Evolutionary conservation across 2,329 filamentous ascomycete species (phyloP), one percentile per base, ranked within the genome.

Genomic region (Trichoderma breve): DNA sequence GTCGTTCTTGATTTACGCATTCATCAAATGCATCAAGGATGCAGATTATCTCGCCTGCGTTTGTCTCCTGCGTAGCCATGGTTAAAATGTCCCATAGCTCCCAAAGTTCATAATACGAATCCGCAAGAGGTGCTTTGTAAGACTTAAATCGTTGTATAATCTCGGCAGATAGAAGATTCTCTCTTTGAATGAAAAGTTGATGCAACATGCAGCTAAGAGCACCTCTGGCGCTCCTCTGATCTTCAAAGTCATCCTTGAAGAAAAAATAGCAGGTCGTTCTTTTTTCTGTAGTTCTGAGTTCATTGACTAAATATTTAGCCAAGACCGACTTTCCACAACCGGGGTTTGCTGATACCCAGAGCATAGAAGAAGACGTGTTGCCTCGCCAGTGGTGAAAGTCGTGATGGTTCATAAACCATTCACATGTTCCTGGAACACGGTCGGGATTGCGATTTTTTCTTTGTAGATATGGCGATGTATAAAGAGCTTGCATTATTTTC

Each of bases 1-100:
- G 32, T 18, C 72, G 21, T 15, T 73, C 74, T 0, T 67, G 28
- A 9, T 68, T 32, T n/a, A 73, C 55, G 70, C 78, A 81, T 73
- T 81, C 79, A 76, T 85, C 83, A 3, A 84, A 67, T 5, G 81
- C 82, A 75, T 85, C 83, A 1, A 84, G 62, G 30, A 84, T 70
- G 67, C 79, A 83, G 24, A 83, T 65, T 12, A 82, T 74, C 47
- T 80, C 75, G 1, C 74, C 74, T 0, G 67, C 70, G 77, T 24
- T 18, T 18, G 0, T 9, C 1, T 53, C 26, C 4, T 15, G 39
- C 1, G 62, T 1, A 3, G n/a, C 18, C 62, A 34, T 65, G 1
- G n/a, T 24, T 11, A 65, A 32, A 4, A 65, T 32, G 4, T 51
- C 39, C 62, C 62, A 65, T 6, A 65, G 62, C n/a, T 53, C 39